These are phyloP conservation scores for Paramecium sexaurelia DNA, from an alignment of 73 alveolate genomes.

Conservation along the genomic window DNA sequence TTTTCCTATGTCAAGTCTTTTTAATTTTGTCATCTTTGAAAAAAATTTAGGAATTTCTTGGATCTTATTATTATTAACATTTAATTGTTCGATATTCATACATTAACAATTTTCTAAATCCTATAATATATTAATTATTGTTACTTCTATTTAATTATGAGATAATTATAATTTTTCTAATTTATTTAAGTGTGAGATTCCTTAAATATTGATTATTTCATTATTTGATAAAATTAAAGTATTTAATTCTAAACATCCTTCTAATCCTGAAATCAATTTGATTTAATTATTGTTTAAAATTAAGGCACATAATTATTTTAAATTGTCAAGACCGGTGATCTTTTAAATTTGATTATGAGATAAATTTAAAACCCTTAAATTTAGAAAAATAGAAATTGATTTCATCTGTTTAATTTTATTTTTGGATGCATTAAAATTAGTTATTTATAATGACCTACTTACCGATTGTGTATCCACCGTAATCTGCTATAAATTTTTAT, in stretches of 20 bases:
- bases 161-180: background rate
- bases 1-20: slow-evolving; percentile 22
- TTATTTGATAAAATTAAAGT: background rate
- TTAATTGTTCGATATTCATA: background rate
- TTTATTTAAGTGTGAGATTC: slow-evolving; percentile 13
- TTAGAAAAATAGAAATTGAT: background rate
- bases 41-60: background rate
- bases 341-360: background rate
- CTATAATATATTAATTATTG: background rate
- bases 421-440: background rate
- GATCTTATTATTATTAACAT: background rate
- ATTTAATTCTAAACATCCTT: background rate
- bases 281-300: slow-evolving; percentile 21
- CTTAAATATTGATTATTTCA: background rate
- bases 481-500: background rate
- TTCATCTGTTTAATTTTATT: background rate
- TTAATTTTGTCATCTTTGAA: background rate
- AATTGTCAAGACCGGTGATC: background rate
- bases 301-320: background rate
- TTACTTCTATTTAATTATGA: slow-evolving; percentile 36
- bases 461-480: background rate
- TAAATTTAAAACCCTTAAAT: slow-evolving; percentile 3
- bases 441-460: background rate
- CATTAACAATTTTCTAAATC: background rate
- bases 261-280: background rate